Base-by-base conservation (phyloP, 2,329 filamentous ascomycete species). In the Fusarium irregulare region DNA sequence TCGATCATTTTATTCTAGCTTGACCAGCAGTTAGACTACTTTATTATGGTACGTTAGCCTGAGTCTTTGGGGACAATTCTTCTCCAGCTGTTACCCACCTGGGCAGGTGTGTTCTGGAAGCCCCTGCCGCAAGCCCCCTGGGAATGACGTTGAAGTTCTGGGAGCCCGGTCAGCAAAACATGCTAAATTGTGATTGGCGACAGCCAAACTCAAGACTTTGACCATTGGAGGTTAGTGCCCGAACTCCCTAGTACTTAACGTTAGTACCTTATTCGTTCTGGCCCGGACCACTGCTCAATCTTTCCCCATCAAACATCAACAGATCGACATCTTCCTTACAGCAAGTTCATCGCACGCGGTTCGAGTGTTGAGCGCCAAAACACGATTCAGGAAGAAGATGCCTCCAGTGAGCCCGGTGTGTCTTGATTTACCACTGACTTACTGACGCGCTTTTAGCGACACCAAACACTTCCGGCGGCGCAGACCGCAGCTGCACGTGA, bases 401-500 rank as follows among this genome's bases (percentile, higher is more conserved):
- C 85, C 87, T 78, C 87, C 87, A 49, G 87, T 89, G 80, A 77
- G 84, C 34, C 4, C 11, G 14, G 82, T 85, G 60, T 81, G 28
- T 77, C 27, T 82, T 81, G 10, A 25, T n/a, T 82, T 83, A 76
- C 8, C 7, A 16, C 23, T 30, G 21, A 4, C 21, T 32, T 8
- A 45, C 57, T 76, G 28, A 76, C 64, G 20, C n/a, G 32, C 37
- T 14, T n/a, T 11, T 74, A 88, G 85, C 81, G 87, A 74, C 84
- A 85, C 75, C 86, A 88, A 68, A 88, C 87, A 7, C 83, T 89
- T 3, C 87, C 87, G 2, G 83, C 86, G 7, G 86, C 87, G 60
- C 86, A 88, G 74, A 89, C 87, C 23, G 83, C 85, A 27, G 87
- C 87, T 4, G 93, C 93, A 11, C 90, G 92, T 67, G 91, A 93